These are phyloP conservation scores for Phytophthora sp. DNA, from an alignment of 352 stramenopile species.

Conservation along the genomic window DNA sequence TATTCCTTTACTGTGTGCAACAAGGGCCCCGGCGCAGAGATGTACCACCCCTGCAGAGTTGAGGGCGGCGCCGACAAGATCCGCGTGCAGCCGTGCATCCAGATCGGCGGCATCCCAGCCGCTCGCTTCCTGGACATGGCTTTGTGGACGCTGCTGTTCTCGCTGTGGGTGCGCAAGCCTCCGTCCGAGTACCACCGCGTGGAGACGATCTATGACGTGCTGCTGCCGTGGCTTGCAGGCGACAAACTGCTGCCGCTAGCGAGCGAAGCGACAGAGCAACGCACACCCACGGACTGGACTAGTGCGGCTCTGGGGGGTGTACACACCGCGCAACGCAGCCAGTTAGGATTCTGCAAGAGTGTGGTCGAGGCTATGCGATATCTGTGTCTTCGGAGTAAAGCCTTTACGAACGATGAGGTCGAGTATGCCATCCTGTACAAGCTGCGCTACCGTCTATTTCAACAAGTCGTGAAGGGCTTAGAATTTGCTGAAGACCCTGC, in stretches of 20 bases:
- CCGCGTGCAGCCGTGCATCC: slow-evolving; percentile 78
- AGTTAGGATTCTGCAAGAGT: slow-evolving; percentile 85
- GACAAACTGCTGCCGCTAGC: slow-evolving; percentile 76
- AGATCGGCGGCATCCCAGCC: slow-evolving; percentile 64
- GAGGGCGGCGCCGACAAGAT: slow-evolving; percentile 54
- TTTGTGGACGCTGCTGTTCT: slow-evolving; percentile 87
- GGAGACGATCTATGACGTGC: slow-evolving; percentile 89
- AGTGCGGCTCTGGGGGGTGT: slow-evolving; percentile 38
- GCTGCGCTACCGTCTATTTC: slow-evolving; percentile 71
- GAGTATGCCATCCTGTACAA: slow-evolving; percentile 77
- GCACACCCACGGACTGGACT: slow-evolving; percentile 29
- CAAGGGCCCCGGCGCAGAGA: slow-evolving; percentile 82
- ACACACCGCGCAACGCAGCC: slow-evolving; percentile 74
- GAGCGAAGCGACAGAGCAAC: slow-evolving; percentile 34
- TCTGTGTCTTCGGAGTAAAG: slow-evolving; percentile 59
- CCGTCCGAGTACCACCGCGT: slow-evolving; percentile 88
- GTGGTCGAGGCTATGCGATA: slow-evolving; percentile 80
- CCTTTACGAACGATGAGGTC: slow-evolving; percentile 64
- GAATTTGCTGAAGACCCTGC: slow-evolving; percentile 60
- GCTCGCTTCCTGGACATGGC: slow-evolving; percentile 82
- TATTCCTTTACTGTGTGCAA: slow-evolving; percentile 91
- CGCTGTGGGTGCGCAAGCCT: slow-evolving; percentile 84
- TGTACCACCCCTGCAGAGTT: slow-evolving; percentile 73
- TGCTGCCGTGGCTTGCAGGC: slow-evolving; percentile 86
- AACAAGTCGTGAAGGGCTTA: slow-evolving; percentile 59